Evolutionary conservation across 2,329 filamentous ascomycete genomes (phyloP), one percentile per base, ranked within the genome.

Genomic region (Aureobasidium sp.): DNA sequence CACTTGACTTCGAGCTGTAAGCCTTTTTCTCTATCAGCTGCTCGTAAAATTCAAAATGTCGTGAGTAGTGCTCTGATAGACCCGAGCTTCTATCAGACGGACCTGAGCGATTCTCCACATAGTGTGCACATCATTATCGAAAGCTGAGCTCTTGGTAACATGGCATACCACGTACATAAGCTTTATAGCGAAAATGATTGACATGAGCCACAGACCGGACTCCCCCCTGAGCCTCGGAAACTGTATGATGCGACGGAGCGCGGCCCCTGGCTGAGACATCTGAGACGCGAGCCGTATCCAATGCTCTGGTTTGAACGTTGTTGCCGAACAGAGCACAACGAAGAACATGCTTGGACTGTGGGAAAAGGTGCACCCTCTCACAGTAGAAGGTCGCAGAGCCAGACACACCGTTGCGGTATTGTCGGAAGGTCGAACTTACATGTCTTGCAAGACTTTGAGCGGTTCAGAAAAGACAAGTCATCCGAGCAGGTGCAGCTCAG

Each of bases 161-260:
- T 39, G 32, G 45, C 24, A 49, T 49, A 29, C 22, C 45, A 39
- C 30, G 44, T 48, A 35, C n/a, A 49, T 49, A 49, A 49, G 45
- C 45, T 49, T 49, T 49, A 22, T 22, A 29, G 45, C 24, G 25
- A 19, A 16, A 30, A 7, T 27, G 22, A 39, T 49, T 49, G 45
- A 39, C 45, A 16, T 29, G 45, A 21, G 34, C 45, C 34, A 49
- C n/a, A 16, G 39, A 21, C 16, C 34, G n/a, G 16, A 12, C 44
- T 25, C 30, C 34, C n/a, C 32, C 45, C 34, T 49, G 45, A 49
- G 34, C 39, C 34, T 49, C 45, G 45, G 34, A 38, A 24, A 49
- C 30, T 27, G 44, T 12, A 34, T 51, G 22, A 32, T 27, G 27
- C 17, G 25, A 32, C 27, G 27, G 48, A 41, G 6, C 25, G 25